Conservation (phyloP, 2,329 filamentous ascomycete genomes). For the Helotiales sp. region DNA sequence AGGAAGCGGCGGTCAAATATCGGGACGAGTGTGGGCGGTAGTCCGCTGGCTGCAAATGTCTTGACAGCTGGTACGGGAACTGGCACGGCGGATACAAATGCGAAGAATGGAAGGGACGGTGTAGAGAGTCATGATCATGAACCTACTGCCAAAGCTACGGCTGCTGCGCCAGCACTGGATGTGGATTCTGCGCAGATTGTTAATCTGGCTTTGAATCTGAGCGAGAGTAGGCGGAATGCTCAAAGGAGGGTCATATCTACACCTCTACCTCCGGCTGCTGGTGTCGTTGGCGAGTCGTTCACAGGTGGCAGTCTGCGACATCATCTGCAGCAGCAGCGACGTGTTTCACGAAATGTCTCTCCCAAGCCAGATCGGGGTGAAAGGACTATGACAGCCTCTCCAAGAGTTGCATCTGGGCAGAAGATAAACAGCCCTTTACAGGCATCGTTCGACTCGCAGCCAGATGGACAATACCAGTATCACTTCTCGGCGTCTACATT, state of each 20-base stretch:
- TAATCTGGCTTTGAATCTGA: slow-evolving; percentile 87
- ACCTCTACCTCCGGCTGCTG: slow-evolving; percentile 51
- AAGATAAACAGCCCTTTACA: slow-evolving; percentile 54
- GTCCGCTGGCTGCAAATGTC: slow-evolving; percentile 37
- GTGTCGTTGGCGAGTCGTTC: slow-evolving; percentile 51
- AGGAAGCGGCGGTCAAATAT: slow-evolving; percentile 34
- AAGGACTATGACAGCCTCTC: slow-evolving; percentile 39
- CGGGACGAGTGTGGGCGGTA: slow-evolving; percentile 34
- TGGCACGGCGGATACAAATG: slow-evolving; percentile 8
- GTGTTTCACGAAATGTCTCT: slow-evolving; percentile 64
- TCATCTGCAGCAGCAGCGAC: slow-evolving; percentile 74
- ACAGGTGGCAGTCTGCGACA: slow-evolving; percentile 65
- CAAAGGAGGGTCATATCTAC: slow-evolving; percentile 58
- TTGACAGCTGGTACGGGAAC: slow-evolving; percentile 24
- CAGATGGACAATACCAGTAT: slow-evolving; percentile 59
- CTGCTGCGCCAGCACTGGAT: slow-evolving; percentile 54
- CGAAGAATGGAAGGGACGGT: slow-evolving; percentile 15
- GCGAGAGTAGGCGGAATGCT: slow-evolving; percentile 75
- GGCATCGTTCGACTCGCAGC: slow-evolving; percentile 50
- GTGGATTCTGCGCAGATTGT: slow-evolving; percentile 89
- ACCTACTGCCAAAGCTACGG: slow-evolving; percentile 10
- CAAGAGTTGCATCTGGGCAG: slow-evolving; percentile 49
- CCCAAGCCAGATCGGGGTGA: slow-evolving; percentile 56
- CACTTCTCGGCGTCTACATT: slow-evolving; percentile 81
- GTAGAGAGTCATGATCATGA: slow-evolving; percentile 12